phyloP scores from a whole-genome alignment of 495 filamentous ascomycete genomes.

The Neurospora cerealis region DNA sequence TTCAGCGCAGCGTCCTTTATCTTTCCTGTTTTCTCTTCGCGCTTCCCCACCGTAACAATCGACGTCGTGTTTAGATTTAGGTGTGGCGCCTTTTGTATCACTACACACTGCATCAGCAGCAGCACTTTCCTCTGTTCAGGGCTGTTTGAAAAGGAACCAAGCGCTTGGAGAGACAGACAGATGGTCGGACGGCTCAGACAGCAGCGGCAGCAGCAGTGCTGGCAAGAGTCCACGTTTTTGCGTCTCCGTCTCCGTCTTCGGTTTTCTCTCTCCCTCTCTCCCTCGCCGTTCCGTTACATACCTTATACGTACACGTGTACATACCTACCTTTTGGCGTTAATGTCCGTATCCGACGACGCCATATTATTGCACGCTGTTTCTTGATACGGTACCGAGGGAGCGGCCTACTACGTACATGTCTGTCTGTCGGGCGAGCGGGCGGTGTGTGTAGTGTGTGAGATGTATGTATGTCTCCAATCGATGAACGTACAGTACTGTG shows the following conservation, averaged over 20 bases:
- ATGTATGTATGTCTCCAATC: not conserved
- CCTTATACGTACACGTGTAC: not conserved
- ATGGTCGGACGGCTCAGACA: not conserved
- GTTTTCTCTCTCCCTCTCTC: not conserved
- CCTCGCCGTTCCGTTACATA: not conserved
- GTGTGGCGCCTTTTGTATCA: not conserved
- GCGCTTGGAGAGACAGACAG: not conserved
- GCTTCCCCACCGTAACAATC: not conserved
- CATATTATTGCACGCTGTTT: not conserved
- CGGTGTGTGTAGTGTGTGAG: not conserved
- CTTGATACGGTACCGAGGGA: not conserved
- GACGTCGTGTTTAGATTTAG: not conserved
- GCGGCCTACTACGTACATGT: not conserved
- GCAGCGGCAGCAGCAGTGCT: not conserved
- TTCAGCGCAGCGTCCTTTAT: not conserved
- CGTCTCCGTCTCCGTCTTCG: not conserved
- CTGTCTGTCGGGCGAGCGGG: not conserved
- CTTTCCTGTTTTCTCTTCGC: not conserved
- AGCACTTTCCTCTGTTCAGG: not conserved
- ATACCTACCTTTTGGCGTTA: not conserved
- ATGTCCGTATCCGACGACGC: not conserved
- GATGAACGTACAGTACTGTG: too few relatives aligned
- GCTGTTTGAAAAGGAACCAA: not conserved
- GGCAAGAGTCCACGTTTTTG: not conserved
- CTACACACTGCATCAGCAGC: not conserved